Evolutionary conservation across 2,329 filamentous ascomycete genomes (phyloP), one percentile per base, ranked within the genome.

Genomic region (Diaporthe longicolla): DNA sequence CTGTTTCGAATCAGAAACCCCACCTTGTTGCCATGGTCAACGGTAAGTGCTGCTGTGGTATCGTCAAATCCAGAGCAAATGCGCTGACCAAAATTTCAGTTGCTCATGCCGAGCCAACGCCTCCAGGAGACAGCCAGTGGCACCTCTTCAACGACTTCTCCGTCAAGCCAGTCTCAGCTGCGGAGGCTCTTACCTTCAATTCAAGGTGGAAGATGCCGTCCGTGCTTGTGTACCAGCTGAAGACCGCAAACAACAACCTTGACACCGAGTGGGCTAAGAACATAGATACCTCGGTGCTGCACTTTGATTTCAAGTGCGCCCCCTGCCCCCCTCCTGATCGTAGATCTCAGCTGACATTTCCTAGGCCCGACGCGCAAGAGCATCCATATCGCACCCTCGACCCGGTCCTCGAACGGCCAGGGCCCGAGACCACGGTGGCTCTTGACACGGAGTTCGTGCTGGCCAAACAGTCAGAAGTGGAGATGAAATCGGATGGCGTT

Each of bases 141-240:
- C 95, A 98, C 83, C 84, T 99, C 1, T 98, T 99, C 85, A 99
- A 99, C 78, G 97, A 99, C 83, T 99, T 99, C 79, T 85, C 98
- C 48, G 97, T 99, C 29, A 91, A 94, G 17, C 92, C 93, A 13
- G 90, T 98, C 21, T 90, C 92, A 43, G 89, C 90, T 37, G 92
- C 95, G 75, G 96, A 99, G 81, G 97, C 96, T 0, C 86, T 98
- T 24, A 92, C 93, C 32, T 99, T 98, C 82, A 95, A 96, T 76
- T 91, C 95, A 4, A 89, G 92, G 24, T 99, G 97, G 97, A 99
- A 98, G 85, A 88, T 95, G 66, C 97, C 97, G 0, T 95, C 94
- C 17, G 93, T 98, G 7, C 85, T 99, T 70, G 89, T 94, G 6
- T 99, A 94, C 83, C 97, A 99, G 81, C 85, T 93, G 37, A 97